Evolutionary conservation across 1,284 basidiomycete genomes (phyloP), one percentile per base, ranked within the genome.

Genomic region (Heterobasidion occidentale): DNA sequence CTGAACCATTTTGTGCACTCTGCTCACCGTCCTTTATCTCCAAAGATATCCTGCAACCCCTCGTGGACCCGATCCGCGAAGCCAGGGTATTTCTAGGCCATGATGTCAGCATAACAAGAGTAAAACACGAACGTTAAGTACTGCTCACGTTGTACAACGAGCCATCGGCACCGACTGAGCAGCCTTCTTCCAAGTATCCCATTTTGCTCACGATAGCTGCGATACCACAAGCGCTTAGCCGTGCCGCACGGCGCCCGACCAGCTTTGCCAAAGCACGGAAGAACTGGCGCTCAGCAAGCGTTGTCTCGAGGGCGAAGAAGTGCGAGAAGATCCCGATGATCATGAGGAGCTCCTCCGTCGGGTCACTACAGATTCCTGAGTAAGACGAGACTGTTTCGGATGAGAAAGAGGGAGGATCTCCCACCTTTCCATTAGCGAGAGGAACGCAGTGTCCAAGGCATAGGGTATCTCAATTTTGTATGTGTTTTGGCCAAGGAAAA

Each of bases 401-500:
- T 42, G n/a, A 7, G 20, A 56, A 12, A 46, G 15, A 46, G 36
- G 52, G 47, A 33, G 27, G 2, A 7, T 62, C 74, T 62, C 74
- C 54, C 62, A 88, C 86, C 86, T 90, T 75, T 98, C 96, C 86
- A 99, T 98, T 56, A 98, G 78, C 51, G 91, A 94, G 59, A 99
- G 76, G 78, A 98, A 98, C 1, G 96, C 96, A 1, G 96, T 99
- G 73, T 99, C 96, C 67, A 99, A 89, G 47, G 81, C 87, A 70
- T 96, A 94, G 7, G 93, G 81, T 64, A 84, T 92, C 73, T 98
- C 94, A 54, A 98, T 81, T 77, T 98, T 98, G 82, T 98, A 97
- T 1, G 95, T 97, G 73, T 94, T 93, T 74, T 98, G 96, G 46
- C 96, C 95, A 44, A 98, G 80, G 86, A 99, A 99, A 56, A 99